Evolutionary conservation across 192 early-diverging fungal species (phyloP), one percentile per base, ranked within the genome.

Genomic region (Podila epigama): DNA sequence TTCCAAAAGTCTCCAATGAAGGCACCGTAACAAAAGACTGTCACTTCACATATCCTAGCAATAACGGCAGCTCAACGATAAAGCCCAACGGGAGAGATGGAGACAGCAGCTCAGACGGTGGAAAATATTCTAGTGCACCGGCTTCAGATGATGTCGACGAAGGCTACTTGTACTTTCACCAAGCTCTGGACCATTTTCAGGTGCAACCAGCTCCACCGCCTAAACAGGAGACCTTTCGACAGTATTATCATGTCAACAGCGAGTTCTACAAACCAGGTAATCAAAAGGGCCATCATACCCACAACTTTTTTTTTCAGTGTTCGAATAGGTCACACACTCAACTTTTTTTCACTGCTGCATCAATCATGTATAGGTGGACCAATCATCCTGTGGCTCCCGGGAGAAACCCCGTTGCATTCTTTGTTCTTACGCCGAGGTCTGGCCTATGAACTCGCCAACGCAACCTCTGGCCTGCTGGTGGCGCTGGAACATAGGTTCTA

Each of bases 401-500:
- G 72, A 10, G 72, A 75, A 22, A 75, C 52, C 53, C 72, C 65
- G 0, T 42, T 75, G 7, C 72, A 68, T 29, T 52, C 72, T 5
- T 41, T 75, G 7, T 68, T 75, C 53, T 54, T 68, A 8, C 29
- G 53, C 11, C 52, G 72, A 7, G 72, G 72, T 3, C 58, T 75
- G 1, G 64, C 72, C 40, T 75, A 75, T 51, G 80, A 81, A 31
- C 44, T 92, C 42, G 86, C 89, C 12, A 82, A 88, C 66, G 82
- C 72, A 5, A 87, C 86, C 4, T 77, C 83, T 28, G 92, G 86
- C 1, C 63, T 91, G 25, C 63, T 92, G 1, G 79, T 92, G 4
- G 81, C 80, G 6, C 57, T 91, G 57, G 90, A 93, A 65, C 92
- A 92, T 65, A 60, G 91, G 31, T 91, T 87, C 77, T 91, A 90